Percentiles rank a stretch among this genome's conserved stretches.
Evolutionary conservation across 139 green algal genomes (phyloP).

Genomic region (Coelastrella sp.): DNA sequence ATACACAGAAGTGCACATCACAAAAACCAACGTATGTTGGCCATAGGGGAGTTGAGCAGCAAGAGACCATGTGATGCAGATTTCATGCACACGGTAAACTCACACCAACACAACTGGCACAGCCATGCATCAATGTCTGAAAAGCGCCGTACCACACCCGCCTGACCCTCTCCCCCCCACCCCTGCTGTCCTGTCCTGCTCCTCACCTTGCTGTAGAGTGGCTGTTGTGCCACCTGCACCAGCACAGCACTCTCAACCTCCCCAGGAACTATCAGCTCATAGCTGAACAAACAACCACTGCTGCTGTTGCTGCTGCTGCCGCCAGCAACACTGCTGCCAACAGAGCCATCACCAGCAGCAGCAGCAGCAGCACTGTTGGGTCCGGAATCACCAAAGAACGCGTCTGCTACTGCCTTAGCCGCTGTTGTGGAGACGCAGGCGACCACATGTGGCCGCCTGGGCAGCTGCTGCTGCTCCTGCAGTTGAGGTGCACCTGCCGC

Average conservation of each 20-base stretch:
- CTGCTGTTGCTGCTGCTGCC: neutral
- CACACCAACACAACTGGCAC: too few relatives aligned
- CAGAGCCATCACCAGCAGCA: neutral
- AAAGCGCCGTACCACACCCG: neutral
- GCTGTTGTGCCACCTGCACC: conserved; percentile 38
- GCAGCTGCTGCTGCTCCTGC: neutral
- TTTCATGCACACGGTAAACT: too few relatives aligned
- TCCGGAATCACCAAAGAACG: conserved; percentile 14
- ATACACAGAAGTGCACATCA: too few relatives aligned
- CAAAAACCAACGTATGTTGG: too few relatives aligned
- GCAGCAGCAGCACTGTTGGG: neutral
- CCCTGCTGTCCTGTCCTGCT: neutral
- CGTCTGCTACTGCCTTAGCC: conserved; percentile 20
- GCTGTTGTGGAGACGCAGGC: conserved; percentile 28
- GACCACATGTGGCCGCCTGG: conserved; percentile 19
- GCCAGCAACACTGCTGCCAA: neutral
- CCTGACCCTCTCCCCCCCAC: neutral
- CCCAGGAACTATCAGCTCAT: conserved; percentile 42
- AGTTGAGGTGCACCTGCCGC: neutral
- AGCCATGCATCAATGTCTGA: neutral
- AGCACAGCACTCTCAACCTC: conserved; percentile 44
- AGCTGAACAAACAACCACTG: conserved; percentile 7
- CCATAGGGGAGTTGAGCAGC: too few relatives aligned
- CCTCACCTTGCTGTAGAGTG: conserved; percentile 22
- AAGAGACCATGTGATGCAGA: too few relatives aligned